These are phyloP conservation scores for Pseudoturritis turrita DNA, from an alignment of 345 rosid genomes.

Conservation along the genomic window DNA sequence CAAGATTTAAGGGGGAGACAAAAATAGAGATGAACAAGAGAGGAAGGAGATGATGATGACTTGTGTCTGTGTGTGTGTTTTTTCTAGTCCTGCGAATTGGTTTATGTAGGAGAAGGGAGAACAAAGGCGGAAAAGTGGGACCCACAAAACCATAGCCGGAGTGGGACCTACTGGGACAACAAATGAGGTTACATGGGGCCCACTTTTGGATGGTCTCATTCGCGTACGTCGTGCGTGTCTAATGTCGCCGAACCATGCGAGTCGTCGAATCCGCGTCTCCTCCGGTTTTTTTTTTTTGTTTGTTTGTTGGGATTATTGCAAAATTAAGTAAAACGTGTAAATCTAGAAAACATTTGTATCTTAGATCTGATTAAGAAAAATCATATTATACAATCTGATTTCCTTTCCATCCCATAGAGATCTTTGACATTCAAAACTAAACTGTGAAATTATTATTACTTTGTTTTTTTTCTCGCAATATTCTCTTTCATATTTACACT, in stretches of 20 bases:
- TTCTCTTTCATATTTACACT: no score
- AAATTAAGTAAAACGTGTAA: conserved; percentile 16
- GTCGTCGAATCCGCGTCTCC: conserved; percentile 20
- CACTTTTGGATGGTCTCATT: conserved; percentile 6
- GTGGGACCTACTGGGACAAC: conserved; percentile 32
- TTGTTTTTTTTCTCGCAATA: no score
- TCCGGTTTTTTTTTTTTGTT: background rate
- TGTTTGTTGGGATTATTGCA: background rate
- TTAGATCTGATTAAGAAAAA: background rate
- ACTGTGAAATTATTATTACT: no score
- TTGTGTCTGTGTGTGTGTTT: background rate
- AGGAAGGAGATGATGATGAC: background rate
- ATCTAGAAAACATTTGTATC: background rate
- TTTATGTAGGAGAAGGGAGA: conserved; percentile 25
- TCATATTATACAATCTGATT: background rate
- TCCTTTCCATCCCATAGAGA: background rate
- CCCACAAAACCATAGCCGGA: background rate
- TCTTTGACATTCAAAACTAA: background rate
- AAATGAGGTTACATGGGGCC: conserved; percentile 18
- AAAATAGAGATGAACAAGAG: background rate
- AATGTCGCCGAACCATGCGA: conserved; percentile 15
- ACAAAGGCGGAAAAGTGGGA: conserved; percentile 6
- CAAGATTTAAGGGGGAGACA: background rate
- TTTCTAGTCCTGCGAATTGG: background rate
- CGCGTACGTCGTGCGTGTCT: conserved; percentile 17